Evolutionary conservation across 2,329 filamentous ascomycete genomes (phyloP).

Genomic region (Ophiostoma sp.): DNA sequence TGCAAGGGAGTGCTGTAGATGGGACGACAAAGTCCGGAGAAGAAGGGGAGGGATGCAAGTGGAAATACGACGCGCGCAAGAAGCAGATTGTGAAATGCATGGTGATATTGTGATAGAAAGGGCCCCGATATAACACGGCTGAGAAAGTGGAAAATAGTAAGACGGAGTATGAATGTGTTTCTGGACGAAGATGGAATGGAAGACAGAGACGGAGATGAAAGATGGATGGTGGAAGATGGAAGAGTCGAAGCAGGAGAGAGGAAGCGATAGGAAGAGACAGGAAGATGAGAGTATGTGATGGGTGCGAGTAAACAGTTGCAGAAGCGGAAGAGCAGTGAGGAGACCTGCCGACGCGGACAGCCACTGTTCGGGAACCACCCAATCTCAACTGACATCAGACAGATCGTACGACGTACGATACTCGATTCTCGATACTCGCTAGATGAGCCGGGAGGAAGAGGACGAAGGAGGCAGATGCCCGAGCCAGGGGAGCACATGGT

Average conservation of each 20-base stretch:
- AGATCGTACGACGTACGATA: no score
- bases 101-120: background rate
- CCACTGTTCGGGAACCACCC: no score
- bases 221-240: no score
- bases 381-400: no score
- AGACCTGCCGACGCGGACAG: no score
- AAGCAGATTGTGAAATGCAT: background rate
- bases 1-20: background rate
- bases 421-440: no score
- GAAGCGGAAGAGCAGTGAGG: no score
- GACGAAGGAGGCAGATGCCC: background rate
- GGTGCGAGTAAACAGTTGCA: no score
- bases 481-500: conserved; percentile 1
- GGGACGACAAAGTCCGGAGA: conserved; percentile 7
- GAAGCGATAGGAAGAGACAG: background rate
- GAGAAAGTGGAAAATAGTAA: background rate
- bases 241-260: background rate
- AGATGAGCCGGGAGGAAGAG: no score
- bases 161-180: background rate
- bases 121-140: conserved; percentile 8
- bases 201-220: background rate
- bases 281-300: background rate
- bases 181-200: background rate
- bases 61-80: conserved; percentile 8
- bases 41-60: background rate